These are phyloP conservation scores for Euphorbia tirucalli DNA, from an alignment of 345 rosid species.

Conservation along the genomic window DNA sequence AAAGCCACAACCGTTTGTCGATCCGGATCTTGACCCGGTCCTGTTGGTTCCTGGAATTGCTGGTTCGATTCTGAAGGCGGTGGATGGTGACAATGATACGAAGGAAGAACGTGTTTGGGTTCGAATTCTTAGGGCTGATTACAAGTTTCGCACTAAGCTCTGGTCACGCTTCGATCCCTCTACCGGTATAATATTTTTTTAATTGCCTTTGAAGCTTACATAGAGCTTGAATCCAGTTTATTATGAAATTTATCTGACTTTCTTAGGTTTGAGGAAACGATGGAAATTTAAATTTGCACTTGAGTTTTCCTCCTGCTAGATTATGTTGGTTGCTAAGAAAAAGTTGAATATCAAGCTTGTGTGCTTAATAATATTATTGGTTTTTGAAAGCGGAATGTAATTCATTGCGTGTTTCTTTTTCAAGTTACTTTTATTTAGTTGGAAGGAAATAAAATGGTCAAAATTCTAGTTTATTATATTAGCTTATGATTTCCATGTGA, in stretches of 20 bases:
- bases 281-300: not conserved
- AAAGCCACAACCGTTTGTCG: conserved; percentile 57
- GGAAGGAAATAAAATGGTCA: not conserved
- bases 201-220: not conserved
- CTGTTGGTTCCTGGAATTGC: conserved; percentile 88
- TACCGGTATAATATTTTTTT: conserved; percentile 41
- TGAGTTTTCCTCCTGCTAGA: not conserved
- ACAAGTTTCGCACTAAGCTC: conserved; percentile 68
- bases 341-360: not conserved
- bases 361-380: not conserved
- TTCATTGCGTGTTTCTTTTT: not conserved
- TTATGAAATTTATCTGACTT: not conserved
- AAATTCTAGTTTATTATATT: not conserved
- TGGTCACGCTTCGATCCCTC: conserved; percentile 93
- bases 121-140: conserved; percentile 78
- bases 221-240: not conserved
- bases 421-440: not conserved
- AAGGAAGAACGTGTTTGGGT: conserved; percentile 85
- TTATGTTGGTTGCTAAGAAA: not conserved
- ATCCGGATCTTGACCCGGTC: conserved; percentile 87
- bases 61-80: conserved; percentile 76
- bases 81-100: conserved; percentile 46
- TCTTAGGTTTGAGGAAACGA: not conserved
- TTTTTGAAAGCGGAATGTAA: not conserved
- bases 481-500: not conserved